Percentiles rank a stretch among this genome's conserved stretches.
phyloP scores from a whole-genome alignment of 371 early-diverging fungal genomes.

The Dinochytrium kinnereticum region DNA sequence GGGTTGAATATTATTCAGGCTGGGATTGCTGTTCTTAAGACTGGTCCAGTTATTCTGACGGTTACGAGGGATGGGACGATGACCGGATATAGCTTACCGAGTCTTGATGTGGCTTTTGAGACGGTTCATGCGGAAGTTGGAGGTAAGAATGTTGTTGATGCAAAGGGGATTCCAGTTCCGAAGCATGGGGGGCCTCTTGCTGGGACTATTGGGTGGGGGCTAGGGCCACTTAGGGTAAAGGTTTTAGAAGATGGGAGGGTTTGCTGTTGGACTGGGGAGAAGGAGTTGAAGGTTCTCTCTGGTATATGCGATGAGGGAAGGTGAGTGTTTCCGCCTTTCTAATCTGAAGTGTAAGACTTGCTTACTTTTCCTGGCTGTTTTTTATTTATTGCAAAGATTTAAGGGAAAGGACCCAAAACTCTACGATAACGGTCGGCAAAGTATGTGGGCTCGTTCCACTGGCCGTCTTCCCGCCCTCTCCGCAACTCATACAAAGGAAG shows the following conservation, averaged over 20 bases:
- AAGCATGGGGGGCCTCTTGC: not conserved
- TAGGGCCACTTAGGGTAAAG: not conserved
- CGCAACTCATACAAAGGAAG: conserved; percentile 2
- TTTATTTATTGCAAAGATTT: not conserved
- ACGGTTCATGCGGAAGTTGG: no score
- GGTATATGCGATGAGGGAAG: conserved; percentile 3
- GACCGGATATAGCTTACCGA: not conserved
- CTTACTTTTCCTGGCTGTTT: no score
- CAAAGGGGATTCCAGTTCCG: not conserved
- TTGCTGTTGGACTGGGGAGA: conserved; percentile 11
- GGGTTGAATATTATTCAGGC: conserved; percentile 5
- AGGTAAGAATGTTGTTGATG: no score
- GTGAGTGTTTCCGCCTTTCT: not conserved
- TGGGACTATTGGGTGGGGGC: conserved; percentile 1
- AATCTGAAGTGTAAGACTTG: not conserved
- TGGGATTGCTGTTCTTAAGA: not conserved
- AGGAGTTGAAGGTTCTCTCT: not conserved
- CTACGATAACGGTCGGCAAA: conserved; percentile 1
- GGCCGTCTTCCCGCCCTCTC: not conserved
- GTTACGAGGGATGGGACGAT: conserved; percentile 11
- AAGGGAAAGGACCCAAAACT: not conserved
- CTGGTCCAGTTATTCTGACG: conserved; percentile 1
- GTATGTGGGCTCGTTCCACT: not conserved
- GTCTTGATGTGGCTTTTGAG: not conserved
- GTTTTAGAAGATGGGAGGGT: not conserved